These are phyloP conservation scores for Carex myosuroides DNA, from an alignment of 176 grass and related monocot species.

Conservation along the genomic window DNA sequence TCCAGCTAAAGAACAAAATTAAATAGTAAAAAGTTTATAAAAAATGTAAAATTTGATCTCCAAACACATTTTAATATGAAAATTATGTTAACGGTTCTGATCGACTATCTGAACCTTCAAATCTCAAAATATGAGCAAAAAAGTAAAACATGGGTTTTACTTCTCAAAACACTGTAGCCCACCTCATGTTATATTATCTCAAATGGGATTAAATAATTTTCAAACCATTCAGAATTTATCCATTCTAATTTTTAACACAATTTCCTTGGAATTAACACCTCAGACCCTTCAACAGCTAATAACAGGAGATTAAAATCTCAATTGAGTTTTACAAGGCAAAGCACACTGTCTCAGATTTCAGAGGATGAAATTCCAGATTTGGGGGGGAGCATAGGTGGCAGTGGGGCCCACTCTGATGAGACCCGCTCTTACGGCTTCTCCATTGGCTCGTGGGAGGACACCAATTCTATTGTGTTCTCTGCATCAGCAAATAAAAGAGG, in stretches of 20 bases:
- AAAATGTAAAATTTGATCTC: too few species aligned
- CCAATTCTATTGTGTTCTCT: conserved; percentile 64
- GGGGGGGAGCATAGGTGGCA: conserved; percentile 20
- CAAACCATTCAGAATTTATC: background rate
- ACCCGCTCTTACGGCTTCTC: conserved; percentile 55
- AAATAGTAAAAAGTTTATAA: too few species aligned
- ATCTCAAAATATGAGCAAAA: too few species aligned
- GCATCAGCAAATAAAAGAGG: conserved; percentile 46
- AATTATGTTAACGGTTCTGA: too few species aligned
- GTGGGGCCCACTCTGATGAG: conserved; percentile 28
- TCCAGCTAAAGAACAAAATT: background rate
- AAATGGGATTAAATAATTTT: background rate
- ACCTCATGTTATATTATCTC: too few species aligned
- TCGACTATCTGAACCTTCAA: too few species aligned
- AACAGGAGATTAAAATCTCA: conserved; percentile 56
- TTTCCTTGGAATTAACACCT: conserved; percentile 13
- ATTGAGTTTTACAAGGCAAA: conserved; percentile 49
- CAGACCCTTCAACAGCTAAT: background rate
- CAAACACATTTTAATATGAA: too few species aligned
- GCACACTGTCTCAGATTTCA: conserved; percentile 51
- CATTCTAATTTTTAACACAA: background rate
- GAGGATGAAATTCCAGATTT: conserved; percentile 48
- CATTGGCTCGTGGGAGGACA: conserved; percentile 79
- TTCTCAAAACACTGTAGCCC: too few species aligned
- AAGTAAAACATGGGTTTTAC: too few species aligned